Evolutionary conservation across 1,284 basidiomycete genomes (phyloP).

Genomic region (Stygiomarasmius scandens): DNA sequence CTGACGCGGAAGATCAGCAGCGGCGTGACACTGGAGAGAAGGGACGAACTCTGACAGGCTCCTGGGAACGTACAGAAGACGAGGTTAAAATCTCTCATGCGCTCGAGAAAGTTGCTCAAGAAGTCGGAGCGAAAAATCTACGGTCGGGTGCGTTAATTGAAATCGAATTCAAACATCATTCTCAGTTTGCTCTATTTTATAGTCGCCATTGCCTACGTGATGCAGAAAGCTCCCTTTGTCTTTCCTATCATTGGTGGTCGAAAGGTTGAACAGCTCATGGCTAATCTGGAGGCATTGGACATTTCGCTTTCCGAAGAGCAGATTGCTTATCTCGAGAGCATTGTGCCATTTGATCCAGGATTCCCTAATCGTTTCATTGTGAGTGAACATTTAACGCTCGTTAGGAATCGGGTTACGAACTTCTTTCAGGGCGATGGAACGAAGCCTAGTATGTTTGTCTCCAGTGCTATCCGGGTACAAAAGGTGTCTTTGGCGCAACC

Average conservation of each 20-base stretch:
- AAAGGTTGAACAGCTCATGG: conserved; percentile 10
- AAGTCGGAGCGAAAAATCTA: conserved; percentile 30
- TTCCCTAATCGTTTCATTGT: too few species aligned
- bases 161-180: conserved; percentile 25
- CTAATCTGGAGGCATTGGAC: conserved; percentile 10
- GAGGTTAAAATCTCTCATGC: conserved; percentile 8
- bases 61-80: conserved; percentile 35
- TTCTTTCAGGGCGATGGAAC: too few species aligned
- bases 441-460: too few species aligned
- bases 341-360: conserved; percentile 19
- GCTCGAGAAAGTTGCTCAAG: conserved; percentile 6
- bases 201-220: conserved; percentile 28
- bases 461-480: too few species aligned
- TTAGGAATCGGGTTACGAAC: too few species aligned
- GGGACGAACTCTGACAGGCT: conserved; percentile 20
- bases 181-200: background rate
- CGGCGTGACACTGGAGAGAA: conserved; percentile 29
- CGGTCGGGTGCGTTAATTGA: conserved; percentile 30
- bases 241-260: conserved; percentile 13
- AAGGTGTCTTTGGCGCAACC: too few species aligned
- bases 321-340: conserved; percentile 8
- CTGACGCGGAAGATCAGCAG: conserved; percentile 35
- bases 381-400: too few species aligned
- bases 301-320: conserved; percentile 8
- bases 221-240: conserved; percentile 14